phyloP scores from a whole-genome alignment of 208 protist species.

The Angomonas deanei region DNA sequence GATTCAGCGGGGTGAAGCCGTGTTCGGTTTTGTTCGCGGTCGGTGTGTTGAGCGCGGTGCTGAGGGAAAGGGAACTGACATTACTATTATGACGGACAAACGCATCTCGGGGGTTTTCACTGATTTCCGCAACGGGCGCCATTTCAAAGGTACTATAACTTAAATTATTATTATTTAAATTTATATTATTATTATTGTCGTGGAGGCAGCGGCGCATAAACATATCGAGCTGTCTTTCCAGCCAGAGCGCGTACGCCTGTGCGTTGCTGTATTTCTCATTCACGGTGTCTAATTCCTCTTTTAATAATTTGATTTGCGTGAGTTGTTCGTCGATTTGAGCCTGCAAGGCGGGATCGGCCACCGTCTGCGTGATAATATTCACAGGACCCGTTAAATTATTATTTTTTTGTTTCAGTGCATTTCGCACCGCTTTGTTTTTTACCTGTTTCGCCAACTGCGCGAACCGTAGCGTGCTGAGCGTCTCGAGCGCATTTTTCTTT shows the following conservation, averaged over 20 bases:
- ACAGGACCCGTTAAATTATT: neutral
- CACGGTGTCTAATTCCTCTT: slow-evolving; percentile 6
- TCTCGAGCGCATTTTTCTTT: slow-evolving; percentile 45
- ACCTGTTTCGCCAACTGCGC: slow-evolving; percentile 50
- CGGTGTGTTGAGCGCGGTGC: neutral
- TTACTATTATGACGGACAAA: neutral
- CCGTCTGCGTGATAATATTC: neutral
- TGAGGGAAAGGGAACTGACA: neutral
- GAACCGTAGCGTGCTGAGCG: slow-evolving; percentile 78
- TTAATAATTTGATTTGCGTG: neutral
- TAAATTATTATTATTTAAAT: too few species aligned
- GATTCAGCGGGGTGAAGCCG: neutral
- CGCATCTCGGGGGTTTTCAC: neutral
- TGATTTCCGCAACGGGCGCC: neutral
- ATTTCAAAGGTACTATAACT: neutral
- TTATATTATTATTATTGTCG: neutral
- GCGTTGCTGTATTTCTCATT: slow-evolving; percentile 19
- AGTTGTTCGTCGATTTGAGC: neutral
- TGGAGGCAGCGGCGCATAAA: slow-evolving; percentile 7
- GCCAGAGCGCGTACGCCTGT: slow-evolving; percentile 31
- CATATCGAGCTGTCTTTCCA: slow-evolving; percentile 44
- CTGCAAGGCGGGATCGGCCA: neutral
- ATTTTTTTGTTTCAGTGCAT: slow-evolving; percentile 16
- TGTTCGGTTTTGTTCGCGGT: neutral
- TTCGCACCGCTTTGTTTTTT: slow-evolving; percentile 27